Percentiles rank a stretch among this genome's conserved stretches.
Evolutionary conservation across 2,329 filamentous ascomycete species (phyloP).

Genomic region (Trichoderma polysporum): DNA sequence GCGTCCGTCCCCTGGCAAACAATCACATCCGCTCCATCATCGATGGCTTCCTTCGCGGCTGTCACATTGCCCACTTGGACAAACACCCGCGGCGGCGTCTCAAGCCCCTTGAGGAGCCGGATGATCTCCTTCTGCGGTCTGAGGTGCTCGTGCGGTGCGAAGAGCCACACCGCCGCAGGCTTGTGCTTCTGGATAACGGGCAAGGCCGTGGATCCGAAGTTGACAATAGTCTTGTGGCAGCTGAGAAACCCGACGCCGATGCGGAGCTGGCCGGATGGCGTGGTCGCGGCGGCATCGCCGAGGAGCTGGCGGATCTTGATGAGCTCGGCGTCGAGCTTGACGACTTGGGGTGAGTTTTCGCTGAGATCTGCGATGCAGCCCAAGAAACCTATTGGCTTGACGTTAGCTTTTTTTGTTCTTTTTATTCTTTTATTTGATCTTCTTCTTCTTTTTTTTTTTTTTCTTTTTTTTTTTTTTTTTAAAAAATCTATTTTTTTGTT

Average conservation of each 20-base stretch:
- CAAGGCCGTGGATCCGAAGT: constrained; percentile 45
- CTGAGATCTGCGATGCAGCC: constrained; percentile 33
- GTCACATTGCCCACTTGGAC: constrained; percentile 61
- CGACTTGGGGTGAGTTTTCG: constrained; percentile 33
- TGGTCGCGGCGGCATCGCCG: constrained; percentile 23
- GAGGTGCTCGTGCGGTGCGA: constrained; percentile 53
- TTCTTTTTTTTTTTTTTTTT: constrained; percentile 19
- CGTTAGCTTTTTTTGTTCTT: not conserved
- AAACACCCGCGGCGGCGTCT: constrained; percentile 49
- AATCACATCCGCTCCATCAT: constrained; percentile 55
- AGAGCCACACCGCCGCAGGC: constrained; percentile 66
- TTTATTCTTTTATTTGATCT: constrained; percentile 15
- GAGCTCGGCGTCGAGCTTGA: constrained; percentile 35
- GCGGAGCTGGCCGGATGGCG: constrained; percentile 41
- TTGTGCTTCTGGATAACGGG: constrained; percentile 52
- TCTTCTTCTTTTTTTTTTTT: not conserved
- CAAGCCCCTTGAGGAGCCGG: constrained; percentile 31
- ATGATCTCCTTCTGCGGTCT: constrained; percentile 41
- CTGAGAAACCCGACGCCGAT: constrained; percentile 59
- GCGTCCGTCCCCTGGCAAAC: constrained; percentile 65
- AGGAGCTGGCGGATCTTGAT: constrained; percentile 32
- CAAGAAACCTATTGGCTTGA: constrained; percentile 33
- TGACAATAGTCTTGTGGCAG: constrained; percentile 43
- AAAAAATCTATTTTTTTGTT: too few species aligned
- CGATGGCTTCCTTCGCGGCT: constrained; percentile 50